Evolutionary conservation across 2,329 filamentous ascomycete species (phyloP).

Genomic region (Grosmannia serpens): DNA sequence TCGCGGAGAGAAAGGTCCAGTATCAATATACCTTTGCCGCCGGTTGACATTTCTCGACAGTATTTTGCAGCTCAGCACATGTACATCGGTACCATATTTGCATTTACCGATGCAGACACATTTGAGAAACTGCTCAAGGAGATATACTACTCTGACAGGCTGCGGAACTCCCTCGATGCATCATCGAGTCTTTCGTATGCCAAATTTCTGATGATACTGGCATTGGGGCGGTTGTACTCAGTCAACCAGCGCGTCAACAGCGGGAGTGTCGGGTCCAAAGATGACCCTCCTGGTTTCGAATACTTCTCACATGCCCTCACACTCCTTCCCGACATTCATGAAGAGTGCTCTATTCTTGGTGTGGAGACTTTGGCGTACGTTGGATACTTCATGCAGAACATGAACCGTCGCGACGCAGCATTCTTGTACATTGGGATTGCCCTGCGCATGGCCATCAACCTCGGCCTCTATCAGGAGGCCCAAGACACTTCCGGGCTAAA

Average conservation of each 20-base stretch:
- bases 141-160: slow-evolving; percentile 26
- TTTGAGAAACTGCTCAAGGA: slow-evolving; percentile 33
- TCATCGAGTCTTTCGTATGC: slow-evolving; percentile 38
- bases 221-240: slow-evolving; percentile 45
- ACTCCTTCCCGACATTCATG: slow-evolving; percentile 42
- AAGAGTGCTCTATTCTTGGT: slow-evolving; percentile 40
- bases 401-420: slow-evolving; percentile 42
- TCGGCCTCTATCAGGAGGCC: slow-evolving; percentile 44
- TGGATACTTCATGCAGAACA: slow-evolving; percentile 45
- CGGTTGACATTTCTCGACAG: slow-evolving; percentile 36
- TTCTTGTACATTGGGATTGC: slow-evolving; percentile 43
- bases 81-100: slow-evolving; percentile 47
- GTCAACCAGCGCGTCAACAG: slow-evolving; percentile 43
- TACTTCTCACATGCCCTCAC: slow-evolving; percentile 41
- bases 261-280: slow-evolving; percentile 17
- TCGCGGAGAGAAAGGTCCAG: slow-evolving; percentile 16
- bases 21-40: slow-evolving; percentile 27
- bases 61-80: slow-evolving; percentile 32
- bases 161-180: slow-evolving; percentile 28
- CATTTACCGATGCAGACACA: slow-evolving; percentile 33
- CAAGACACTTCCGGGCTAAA: slow-evolving; percentile 23
- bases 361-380: slow-evolving; percentile 43
- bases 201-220: slow-evolving; percentile 39
- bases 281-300: slow-evolving; percentile 39
- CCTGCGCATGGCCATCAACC: slow-evolving; percentile 43